Percentiles rank a stretch among this genome's conserved stretches.
Conservation (phyloP, 176 grass and related monocot genomes). For the Lolium rigidum region DNA sequence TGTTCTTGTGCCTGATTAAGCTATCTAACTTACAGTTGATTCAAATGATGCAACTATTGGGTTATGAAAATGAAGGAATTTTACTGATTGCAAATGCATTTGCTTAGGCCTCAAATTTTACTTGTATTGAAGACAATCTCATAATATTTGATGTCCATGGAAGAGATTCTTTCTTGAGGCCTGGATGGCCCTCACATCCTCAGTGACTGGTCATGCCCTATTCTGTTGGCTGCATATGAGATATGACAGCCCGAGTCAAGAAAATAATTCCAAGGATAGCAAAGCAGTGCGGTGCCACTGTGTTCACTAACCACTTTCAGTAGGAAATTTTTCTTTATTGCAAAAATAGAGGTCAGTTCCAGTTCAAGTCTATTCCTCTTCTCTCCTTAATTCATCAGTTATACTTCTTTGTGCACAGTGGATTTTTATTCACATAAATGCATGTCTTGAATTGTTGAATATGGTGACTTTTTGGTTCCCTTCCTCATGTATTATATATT, state of each 20-base stretch:
- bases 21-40: background rate
- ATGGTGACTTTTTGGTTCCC: background rate
- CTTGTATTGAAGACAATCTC: slow-evolving; percentile 15
- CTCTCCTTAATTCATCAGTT: slow-evolving; percentile 13
- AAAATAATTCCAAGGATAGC: background rate
- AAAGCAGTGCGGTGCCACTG: background rate
- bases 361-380: slow-evolving; percentile 26
- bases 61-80: background rate
- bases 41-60: background rate
- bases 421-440: slow-evolving; percentile 17
- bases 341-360: background rate
- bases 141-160: background rate
- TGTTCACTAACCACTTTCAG: background rate
- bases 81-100: background rate
- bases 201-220: slow-evolving; percentile 25
- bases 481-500: background rate
- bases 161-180: background rate
- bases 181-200: background rate
- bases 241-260: background rate
- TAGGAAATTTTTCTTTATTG: background rate
- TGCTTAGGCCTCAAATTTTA: background rate
- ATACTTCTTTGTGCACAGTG: slow-evolving; percentile 27
- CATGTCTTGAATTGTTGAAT: background rate
- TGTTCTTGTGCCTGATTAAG: background rate
- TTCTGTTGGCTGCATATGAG: slow-evolving; percentile 28